Percentiles rank a stretch among this genome's conserved stretches.
These are phyloP conservation scores for Brassica incana DNA, from an alignment of 345 rosid species.

Conservation along the genomic window DNA sequence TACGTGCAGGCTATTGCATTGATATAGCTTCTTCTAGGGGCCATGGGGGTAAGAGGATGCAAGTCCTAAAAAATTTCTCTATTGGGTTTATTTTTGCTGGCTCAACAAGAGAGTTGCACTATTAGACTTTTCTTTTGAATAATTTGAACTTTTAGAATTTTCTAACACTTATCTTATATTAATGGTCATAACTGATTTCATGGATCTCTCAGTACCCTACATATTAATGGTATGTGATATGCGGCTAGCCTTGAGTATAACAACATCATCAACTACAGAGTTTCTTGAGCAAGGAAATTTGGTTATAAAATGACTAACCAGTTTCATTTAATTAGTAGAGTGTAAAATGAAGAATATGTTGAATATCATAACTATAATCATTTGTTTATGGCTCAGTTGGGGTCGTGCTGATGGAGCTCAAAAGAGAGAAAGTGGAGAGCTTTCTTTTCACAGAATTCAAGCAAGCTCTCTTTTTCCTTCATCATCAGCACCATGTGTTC, in stretches of 20 bases:
- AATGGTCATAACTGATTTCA: not conserved
- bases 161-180: not conserved
- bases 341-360: constrained; percentile 20
- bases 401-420: constrained; percentile 31
- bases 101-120: not conserved
- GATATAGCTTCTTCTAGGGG: not conserved
- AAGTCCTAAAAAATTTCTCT: not conserved
- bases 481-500: constrained; percentile 50
- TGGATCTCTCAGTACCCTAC: not conserved
- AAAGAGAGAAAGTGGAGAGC: constrained; percentile 13
- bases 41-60: not conserved
- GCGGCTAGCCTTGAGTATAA: not conserved
- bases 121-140: no score
- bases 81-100: not conserved
- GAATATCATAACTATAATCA: constrained; percentile 8
- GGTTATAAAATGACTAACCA: constrained; percentile 34
- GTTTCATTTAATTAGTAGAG: constrained; percentile 23
- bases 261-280: constrained; percentile 29
- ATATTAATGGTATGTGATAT: not conserved
- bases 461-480: constrained; percentile 53
- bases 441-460: constrained; percentile 38
- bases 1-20: not conserved
- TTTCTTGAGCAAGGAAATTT: not conserved
- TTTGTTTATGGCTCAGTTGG: constrained; percentile 27
- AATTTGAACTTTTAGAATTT: not conserved